Percentiles rank a stretch among this genome's conserved stretches.
Conservation (phyloP, 192 early-diverging fungal genomes). For the Entomortierella parvispora region DNA sequence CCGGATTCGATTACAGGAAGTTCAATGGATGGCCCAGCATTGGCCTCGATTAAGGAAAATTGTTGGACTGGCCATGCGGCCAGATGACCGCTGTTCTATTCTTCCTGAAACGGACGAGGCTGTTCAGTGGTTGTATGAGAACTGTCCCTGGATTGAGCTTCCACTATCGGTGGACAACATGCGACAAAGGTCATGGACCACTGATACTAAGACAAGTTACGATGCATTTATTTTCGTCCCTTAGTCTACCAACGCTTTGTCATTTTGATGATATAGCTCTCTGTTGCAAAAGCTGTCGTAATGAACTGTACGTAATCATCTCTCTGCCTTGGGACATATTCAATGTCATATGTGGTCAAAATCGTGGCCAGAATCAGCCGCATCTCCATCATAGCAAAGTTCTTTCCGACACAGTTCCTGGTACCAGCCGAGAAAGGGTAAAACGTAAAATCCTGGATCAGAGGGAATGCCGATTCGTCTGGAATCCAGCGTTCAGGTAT, state of each 20-base stretch:
- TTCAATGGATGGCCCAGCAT: too few species aligned
- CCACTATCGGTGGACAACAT: too few species aligned
- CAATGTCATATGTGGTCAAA: slow-evolving; percentile 55
- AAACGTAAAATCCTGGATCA: slow-evolving; percentile 49
- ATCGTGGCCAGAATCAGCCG: slow-evolving; percentile 56
- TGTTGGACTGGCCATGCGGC: too few species aligned
- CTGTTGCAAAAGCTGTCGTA: slow-evolving; percentile 47
- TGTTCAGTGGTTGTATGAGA: too few species aligned
- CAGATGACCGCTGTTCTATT: too few species aligned
- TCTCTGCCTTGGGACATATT: slow-evolving; percentile 44
- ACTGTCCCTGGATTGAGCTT: too few species aligned
- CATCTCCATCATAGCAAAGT: slow-evolving; percentile 64
- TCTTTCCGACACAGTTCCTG: slow-evolving; percentile 63
- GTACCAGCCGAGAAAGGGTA: slow-evolving; percentile 60
- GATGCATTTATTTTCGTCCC: not conserved
- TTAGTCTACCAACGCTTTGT: slow-evolving; percentile 12
- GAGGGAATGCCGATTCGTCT: slow-evolving; percentile 27
- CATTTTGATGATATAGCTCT: slow-evolving; percentile 53
- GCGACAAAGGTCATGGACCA: too few species aligned
- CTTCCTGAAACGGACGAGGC: too few species aligned
- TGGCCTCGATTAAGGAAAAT: too few species aligned
- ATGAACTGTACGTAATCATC: slow-evolving; percentile 56
- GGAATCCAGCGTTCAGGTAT: slow-evolving; percentile 43
- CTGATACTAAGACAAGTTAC: too few species aligned
- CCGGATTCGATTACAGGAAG: too few species aligned